phyloP scores from a whole-genome alignment of 306 rosid genomes.

The Inga oerstediana region DNA sequence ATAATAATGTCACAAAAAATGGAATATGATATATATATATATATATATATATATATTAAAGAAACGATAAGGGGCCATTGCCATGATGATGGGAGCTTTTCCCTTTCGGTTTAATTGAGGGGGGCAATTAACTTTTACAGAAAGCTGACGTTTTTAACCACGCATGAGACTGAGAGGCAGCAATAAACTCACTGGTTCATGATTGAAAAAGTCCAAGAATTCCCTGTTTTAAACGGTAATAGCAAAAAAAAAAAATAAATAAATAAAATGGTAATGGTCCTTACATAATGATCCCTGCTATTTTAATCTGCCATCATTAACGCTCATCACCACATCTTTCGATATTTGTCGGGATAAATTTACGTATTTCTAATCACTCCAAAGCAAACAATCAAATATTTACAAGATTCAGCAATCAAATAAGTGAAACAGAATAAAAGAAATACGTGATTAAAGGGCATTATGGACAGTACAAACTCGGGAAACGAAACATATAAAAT shows the following conservation, averaged over 20 bases:
- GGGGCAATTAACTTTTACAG: neutral
- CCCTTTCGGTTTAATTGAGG: neutral
- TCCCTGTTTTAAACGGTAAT: neutral
- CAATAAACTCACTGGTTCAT: neutral
- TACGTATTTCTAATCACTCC: neutral
- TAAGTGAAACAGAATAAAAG: neutral
- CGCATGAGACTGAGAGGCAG: too few species aligned
- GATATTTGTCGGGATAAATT: neutral
- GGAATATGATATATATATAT: neutral
- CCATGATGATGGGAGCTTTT: constrained; percentile 3
- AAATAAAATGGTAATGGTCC: neutral
- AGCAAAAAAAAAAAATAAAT: neutral
- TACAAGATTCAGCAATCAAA: neutral
- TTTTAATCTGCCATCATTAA: neutral
- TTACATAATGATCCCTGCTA: neutral
- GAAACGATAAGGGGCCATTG: neutral
- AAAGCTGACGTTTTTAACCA: constrained; percentile 5
- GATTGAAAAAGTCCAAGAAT: neutral
- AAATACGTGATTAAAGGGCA: neutral
- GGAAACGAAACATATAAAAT: neutral
- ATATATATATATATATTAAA: too few species aligned
- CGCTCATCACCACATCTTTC: neutral
- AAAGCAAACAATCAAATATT: neutral
- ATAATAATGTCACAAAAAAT: neutral
- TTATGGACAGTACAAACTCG: neutral